phyloP scores from a whole-genome alignment of 495 filamentous ascomycete genomes.

The Talaromyces wortmannii region DNA sequence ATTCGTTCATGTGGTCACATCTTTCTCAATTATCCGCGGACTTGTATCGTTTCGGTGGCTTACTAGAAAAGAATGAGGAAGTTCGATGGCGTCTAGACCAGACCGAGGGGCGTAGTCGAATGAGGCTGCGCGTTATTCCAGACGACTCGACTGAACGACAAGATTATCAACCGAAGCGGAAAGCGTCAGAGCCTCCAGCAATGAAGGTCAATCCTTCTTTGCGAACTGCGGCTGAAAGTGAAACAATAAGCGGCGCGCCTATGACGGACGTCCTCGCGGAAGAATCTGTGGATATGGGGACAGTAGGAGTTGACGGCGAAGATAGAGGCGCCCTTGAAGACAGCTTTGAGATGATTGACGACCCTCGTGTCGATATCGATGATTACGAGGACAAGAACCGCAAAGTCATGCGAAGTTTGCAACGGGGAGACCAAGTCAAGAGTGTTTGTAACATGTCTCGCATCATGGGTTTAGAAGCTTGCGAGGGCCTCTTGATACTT shows the following conservation, averaged over 20 bases:
- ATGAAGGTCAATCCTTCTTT: slow-evolving; percentile 30
- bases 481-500: slow-evolving; percentile 84
- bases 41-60: slow-evolving; percentile 66
- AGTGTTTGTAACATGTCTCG: slow-evolving; percentile 91
- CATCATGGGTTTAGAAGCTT: slow-evolving; percentile 85
- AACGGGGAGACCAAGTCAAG: slow-evolving; percentile 88
- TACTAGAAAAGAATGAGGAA: slow-evolving; percentile 59
- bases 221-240: slow-evolving; percentile 20
- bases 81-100: slow-evolving; percentile 87
- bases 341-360: slow-evolving; percentile 91
- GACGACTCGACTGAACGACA: slow-evolving; percentile 60
- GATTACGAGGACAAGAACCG: slow-evolving; percentile 94
- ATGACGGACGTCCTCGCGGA: slow-evolving; percentile 11
- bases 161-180: slow-evolving; percentile 83
- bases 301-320: slow-evolving; percentile 32
- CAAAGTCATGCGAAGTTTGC: slow-evolving; percentile 91
- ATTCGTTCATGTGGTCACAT: slow-evolving; percentile 61
- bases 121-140: slow-evolving; percentile 79
- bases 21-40: slow-evolving; percentile 69
- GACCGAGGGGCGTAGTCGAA: slow-evolving; percentile 91
- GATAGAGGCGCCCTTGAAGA: slow-evolving; percentile 56
- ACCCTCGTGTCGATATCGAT: slow-evolving; percentile 74
- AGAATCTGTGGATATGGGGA: slow-evolving; percentile 17
- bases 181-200: slow-evolving; percentile 40
- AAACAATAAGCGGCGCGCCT: slow-evolving; percentile 30